Evolutionary conservation across 2,329 filamentous ascomycete species (phyloP).

Genomic region (Aspergillus amoenus): DNA sequence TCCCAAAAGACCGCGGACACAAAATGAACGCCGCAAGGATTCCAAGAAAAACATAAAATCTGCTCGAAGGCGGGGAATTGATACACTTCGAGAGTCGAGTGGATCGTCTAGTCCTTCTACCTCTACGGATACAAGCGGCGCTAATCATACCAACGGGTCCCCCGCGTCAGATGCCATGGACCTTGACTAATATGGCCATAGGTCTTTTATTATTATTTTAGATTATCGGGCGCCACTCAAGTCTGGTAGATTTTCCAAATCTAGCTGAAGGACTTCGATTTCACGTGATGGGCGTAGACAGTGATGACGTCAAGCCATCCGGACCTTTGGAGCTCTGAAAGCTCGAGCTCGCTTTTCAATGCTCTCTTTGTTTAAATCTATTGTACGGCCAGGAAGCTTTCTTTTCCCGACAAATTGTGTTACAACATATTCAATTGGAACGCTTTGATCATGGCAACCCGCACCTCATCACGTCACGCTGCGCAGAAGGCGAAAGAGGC

Average conservation of each 20-base stretch:
- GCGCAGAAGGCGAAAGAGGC: slow-evolving; percentile 46
- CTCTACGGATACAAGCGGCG: slow-evolving; percentile 22
- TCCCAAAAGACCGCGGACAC: slow-evolving; percentile 28
- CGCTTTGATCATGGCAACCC: slow-evolving; percentile 27
- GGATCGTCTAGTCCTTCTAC: slow-evolving; percentile 17
- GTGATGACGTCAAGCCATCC: slow-evolving; percentile 36
- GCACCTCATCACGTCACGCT: slow-evolving; percentile 44
- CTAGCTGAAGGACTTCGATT: neutral
- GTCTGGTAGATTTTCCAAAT: neutral
- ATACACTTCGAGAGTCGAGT: slow-evolving; percentile 8
- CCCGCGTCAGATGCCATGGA: slow-evolving; percentile 34
- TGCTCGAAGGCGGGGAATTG: slow-evolving; percentile 13
- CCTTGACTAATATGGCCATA: slow-evolving; percentile 28
- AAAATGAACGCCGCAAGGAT: slow-evolving; percentile 21
- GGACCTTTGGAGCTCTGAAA: slow-evolving; percentile 15
- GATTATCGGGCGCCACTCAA: neutral
- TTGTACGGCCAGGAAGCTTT: neutral
- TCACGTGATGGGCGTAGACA: slow-evolving; percentile 4
- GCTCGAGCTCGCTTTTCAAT: neutral
- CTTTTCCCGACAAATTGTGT: neutral
- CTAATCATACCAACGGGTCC: slow-evolving; percentile 14
- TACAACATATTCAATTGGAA: neutral
- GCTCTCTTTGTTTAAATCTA: neutral
- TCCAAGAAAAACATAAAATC: slow-evolving; percentile 3
- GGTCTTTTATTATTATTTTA: neutral